These are phyloP conservation scores for Nemania bipapillata DNA, from an alignment of 2,329 filamentous ascomycete species.

Conservation along the genomic window DNA sequence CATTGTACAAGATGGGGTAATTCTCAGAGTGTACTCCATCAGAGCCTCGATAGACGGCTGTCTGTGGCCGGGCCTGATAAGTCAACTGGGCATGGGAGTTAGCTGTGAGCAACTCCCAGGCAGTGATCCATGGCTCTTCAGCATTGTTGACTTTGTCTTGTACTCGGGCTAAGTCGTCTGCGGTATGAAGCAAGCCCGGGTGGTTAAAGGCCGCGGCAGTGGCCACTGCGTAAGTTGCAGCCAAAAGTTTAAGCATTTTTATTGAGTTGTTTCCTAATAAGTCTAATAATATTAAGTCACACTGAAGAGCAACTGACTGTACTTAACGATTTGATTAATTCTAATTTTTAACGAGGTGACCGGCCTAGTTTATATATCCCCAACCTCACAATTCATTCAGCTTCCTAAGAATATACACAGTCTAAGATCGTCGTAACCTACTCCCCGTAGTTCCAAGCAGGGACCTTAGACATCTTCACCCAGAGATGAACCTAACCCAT, in stretches of 20 bases:
- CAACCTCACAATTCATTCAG: neutral
- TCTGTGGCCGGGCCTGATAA: slow-evolving; percentile 48
- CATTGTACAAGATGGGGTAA: slow-evolving; percentile 50
- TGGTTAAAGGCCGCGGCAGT: slow-evolving; percentile 19
- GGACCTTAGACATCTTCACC: neutral
- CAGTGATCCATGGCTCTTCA: slow-evolving; percentile 28
- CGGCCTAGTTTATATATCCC: neutral
- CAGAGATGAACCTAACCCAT: neutral
- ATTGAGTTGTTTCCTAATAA: neutral
- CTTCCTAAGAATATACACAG: neutral
- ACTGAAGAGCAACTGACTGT: neutral
- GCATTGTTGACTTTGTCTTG: slow-evolving; percentile 17
- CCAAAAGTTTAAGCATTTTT: neutral
- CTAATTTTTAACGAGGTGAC: neutral
- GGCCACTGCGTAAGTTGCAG: neutral
- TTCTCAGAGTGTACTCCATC: slow-evolving; percentile 47
- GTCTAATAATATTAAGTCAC: neutral
- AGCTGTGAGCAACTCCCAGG: slow-evolving; percentile 24
- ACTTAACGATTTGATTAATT: neutral
- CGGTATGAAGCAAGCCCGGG: slow-evolving; percentile 32
- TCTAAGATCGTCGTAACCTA: neutral
- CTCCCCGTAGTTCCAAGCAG: neutral
- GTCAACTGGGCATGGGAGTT: slow-evolving; percentile 45
- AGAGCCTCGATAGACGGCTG: slow-evolving; percentile 53
- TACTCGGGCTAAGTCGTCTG: slow-evolving; percentile 28